These are phyloP conservation scores for Persicaria maculosa DNA, from an alignment of 148 eudicot genomes.

Conservation along the genomic window DNA sequence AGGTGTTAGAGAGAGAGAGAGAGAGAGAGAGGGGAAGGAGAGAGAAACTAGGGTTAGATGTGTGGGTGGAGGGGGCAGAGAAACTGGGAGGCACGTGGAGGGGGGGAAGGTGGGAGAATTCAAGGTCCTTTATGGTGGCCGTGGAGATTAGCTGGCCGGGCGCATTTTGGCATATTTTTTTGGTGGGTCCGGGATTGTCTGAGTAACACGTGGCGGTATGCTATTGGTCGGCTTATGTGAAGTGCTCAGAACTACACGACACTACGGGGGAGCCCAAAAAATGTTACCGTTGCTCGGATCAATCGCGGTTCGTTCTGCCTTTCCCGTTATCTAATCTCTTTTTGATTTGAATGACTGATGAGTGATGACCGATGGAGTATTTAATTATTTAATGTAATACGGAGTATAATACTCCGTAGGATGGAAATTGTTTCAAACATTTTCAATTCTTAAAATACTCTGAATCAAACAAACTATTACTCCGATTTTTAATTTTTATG, in stretches of 20 bases:
- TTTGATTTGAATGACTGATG: too few relatives aligned
- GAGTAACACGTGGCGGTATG: background rate
- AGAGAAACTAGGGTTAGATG: slow-evolving; percentile 49
- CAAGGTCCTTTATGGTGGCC: background rate
- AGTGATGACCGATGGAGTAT: too few relatives aligned
- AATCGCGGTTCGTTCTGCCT: background rate
- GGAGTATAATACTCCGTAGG: too few relatives aligned
- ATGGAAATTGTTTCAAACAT: too few relatives aligned
- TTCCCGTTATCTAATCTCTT: background rate
- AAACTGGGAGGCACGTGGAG: background rate
- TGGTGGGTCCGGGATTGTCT: background rate
- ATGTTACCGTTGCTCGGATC: slow-evolving; percentile 10
- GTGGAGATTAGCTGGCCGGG: too few relatives aligned
- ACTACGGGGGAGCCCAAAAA: background rate
- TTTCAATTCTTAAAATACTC: too few relatives aligned
- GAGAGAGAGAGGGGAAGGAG: slow-evolving; percentile 21
- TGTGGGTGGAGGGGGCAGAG: slow-evolving; percentile 32
- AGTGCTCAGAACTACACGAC: background rate
- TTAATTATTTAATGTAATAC: too few relatives aligned
- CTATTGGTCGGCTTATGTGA: background rate
- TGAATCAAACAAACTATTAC: too few relatives aligned
- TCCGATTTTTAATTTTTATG: too few relatives aligned
- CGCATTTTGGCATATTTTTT: too few relatives aligned
- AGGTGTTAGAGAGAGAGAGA: slow-evolving; percentile 3
- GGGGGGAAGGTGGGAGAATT: slow-evolving; percentile 38